Evolutionary conservation across 768 basidiomycete genomes (phyloP), one percentile per base, ranked within the genome.

Genomic region (Aureoboletus auriporus): DNA sequence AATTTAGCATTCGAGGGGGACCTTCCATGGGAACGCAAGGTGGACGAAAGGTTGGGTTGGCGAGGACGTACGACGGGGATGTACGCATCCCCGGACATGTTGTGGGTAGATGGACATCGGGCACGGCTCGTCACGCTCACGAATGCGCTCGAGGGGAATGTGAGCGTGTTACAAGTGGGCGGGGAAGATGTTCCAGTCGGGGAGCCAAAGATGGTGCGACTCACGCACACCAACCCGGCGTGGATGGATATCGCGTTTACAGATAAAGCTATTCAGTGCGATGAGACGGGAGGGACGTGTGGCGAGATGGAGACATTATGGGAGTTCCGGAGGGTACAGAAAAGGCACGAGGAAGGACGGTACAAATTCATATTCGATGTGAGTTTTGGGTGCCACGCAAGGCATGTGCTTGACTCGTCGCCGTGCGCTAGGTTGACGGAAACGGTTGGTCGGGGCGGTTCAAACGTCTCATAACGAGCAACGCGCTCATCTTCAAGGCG

Each of bases 1-100:
- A 26, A 14, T 4, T 2, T 5, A 67, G 61, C 61, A 2, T 61
- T 51, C 12, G 71, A 82, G 54, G 62, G 55, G 4, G 80, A 88
- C 62, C 76, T 83, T 8, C 73, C 71, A 0, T 90, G 84, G 79
- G 77, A 81, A 14, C 71, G 76, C 29, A 89, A 84, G 67, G 28
- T 67, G 1, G 77, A 85, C 60, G 79, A 84, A 51, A 69, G 78
- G 5, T 54, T 89, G 14, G 70, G 81, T 35, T 90, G 89, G 89
- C 73, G 88, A 36, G 89, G 89, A 4, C 78, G 78, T 37, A 86
- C 80, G 37, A 89, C 88, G 0, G 89, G 88, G 10, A 84, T 80
- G 16, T 68, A 55, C 42, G 73, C 77, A 31, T 58, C 66, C 12
- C 47, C 59, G 2, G 46, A 54, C 2, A 67, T 72, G 7, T 67